Base-by-base conservation (phyloP, 1,284 basidiomycete genomes). In the Entoloma clypeatum region DNA sequence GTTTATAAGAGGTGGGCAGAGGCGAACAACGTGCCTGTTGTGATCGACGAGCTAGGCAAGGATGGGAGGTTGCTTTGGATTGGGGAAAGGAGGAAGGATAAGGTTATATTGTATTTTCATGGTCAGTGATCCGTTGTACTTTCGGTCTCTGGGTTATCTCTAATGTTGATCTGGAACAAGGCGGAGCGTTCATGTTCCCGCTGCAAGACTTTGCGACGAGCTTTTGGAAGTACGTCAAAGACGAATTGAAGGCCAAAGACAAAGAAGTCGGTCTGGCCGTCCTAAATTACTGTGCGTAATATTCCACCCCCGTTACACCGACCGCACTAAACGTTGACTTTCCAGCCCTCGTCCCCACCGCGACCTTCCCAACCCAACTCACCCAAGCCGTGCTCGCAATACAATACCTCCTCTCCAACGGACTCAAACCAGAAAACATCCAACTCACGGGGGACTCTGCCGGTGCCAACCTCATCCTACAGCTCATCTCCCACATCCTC, bases 361-460 rank as follows among this genome's bases (percentile, higher is more conserved):
- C 54, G 3, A 22, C 25, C 7, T 68, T 68, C 52, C 68, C 67
- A 5, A 63, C 62, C 1, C 67, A 59, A 29, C 55, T 69, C n/a
- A 53, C 48, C 5, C 66, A 69, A 51, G 56, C 59, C 3, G 47
- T 52, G 3, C 39, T 55, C 0, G 66, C 61, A 0, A 33, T 69
- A 10, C 51, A 64, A 7, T 60, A 67, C 47, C 50, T 71, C 10
- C 35, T 68, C 9, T 51, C 50, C 6, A 50, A 48, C 5, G 66
- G 67, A 0, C 62, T 74, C 27, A 47, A 61, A 7, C 69, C 71
- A 7, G 48, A 61, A 14, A 69, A 80, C 49, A 69, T 83, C 36
- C 59, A 75, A 28, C 41, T 83, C 16, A 62, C 60, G 1, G 79
- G 80, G 17, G 80, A 83, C 53, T 71, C 68, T 2, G 68, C 67